Base-by-base conservation (phyloP, 208 protist species). In the Kentomonas sorsogonicus region DNA sequence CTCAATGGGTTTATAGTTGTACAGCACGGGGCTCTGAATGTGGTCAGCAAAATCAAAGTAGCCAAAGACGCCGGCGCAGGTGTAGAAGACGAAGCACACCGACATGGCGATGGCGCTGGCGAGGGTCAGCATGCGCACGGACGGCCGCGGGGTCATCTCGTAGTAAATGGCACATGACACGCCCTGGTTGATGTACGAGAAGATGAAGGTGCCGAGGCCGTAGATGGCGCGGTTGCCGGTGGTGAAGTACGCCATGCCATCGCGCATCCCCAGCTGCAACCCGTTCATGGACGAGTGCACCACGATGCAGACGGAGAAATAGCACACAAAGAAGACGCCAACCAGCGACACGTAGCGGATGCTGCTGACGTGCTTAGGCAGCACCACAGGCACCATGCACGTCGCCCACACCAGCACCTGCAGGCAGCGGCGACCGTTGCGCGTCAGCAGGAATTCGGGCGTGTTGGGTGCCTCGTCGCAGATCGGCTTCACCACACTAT, bases 361-460 rank as follows among this genome's bases (percentile, higher is more conserved):
- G 18, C 66, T 79, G 60, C 84, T 89, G 16, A 90, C 65, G n/a
- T n/a, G n/a, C n/a, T n/a, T n/a, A n/a, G n/a, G n/a, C n/a, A 89
- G 48, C n/a, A 83, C 67, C 2, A 86, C 31, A 0, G 86, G 86
- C 36, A 89, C 31, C 77, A 93, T 86, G 2, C 80, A n/a, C n/a
- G n/a, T n/a, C 4, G 79, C 15, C 81, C 81, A 89, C 2, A 74
- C 61, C 10, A 72, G 1, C 4, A 13, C 51, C 9, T 70, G 75
- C 27, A 89, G 31, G n/a, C 70, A 27, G 15, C 71, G 73, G 53
- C 60, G 53, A 15, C 80, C 80, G 16, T 40, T 51, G n/a, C 25
- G 43, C 1, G 51, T 72, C 41, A 44, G 66, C 0, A 91, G 47
- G 61, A 63, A 88, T n/a, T 60, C 63, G n/a, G 73, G 73, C 20